Evolutionary conservation across 371 early-diverging fungal genomes (phyloP).

Genomic region (Mortierella sp.): DNA sequence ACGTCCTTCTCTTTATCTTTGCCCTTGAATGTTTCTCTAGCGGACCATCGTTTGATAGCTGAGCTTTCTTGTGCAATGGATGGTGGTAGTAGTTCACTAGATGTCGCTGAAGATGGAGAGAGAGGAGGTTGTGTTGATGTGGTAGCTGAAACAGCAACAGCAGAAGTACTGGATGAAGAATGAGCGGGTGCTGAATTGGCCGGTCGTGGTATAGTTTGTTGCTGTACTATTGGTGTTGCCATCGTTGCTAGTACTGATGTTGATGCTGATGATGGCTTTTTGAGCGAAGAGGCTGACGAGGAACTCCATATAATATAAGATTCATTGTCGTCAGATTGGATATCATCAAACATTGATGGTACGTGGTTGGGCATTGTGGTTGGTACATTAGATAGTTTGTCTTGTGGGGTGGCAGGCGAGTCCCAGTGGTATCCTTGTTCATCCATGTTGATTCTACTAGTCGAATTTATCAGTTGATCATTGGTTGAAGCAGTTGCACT

Average conservation of each 20-base stretch:
- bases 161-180: neutral
- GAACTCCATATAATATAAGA: slow-evolving; percentile 67
- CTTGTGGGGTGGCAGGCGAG: neutral
- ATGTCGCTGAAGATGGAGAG: neutral
- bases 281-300: neutral
- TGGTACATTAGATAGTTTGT: neutral
- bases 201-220: neutral
- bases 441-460: slow-evolving; percentile 1
- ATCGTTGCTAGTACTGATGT: neutral
- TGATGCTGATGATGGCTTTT: neutral
- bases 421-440: slow-evolving; percentile 14
- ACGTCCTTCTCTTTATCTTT: neutral
- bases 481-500: neutral
- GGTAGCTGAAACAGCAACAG: neutral
- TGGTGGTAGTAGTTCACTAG: neutral
- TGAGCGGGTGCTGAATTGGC: neutral
- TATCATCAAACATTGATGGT: slow-evolving; percentile 62
- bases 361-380: slow-evolving; percentile 47
- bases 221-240: neutral
- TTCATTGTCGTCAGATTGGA: slow-evolving; percentile 64
- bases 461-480: neutral
- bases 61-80: slow-evolving; percentile 10
- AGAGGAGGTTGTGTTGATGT: neutral
- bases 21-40: slow-evolving; percentile 11
- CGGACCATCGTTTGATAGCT: slow-evolving; percentile 17